phyloP scores from a whole-genome alignment of 2,329 filamentous ascomycete species.

The Huntiella bhutanensis region DNA sequence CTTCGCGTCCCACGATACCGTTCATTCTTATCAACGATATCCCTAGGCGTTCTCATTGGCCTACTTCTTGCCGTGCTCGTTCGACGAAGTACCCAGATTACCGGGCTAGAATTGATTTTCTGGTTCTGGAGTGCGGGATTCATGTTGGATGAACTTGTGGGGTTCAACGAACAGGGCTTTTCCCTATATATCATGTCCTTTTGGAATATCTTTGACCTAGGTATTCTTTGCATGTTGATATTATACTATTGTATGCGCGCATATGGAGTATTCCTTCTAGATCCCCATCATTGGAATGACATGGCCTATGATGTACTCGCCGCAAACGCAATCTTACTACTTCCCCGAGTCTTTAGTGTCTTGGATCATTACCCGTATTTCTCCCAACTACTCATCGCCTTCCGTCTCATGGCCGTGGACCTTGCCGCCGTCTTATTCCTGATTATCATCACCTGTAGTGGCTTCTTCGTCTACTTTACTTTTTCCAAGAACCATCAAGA shows the following conservation, averaged over 20 bases:
- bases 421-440: slow-evolving; percentile 68
- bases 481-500: slow-evolving; percentile 55
- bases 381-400: slow-evolving; percentile 82
- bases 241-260: slow-evolving; percentile 79
- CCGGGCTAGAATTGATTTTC: slow-evolving; percentile 68
- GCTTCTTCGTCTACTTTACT: slow-evolving; percentile 89
- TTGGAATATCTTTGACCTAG: slow-evolving; percentile 90
- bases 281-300: slow-evolving; percentile 54
- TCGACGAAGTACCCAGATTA: slow-evolving; percentile 61
- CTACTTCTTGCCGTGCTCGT: slow-evolving; percentile 70
- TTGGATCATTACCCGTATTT: slow-evolving; percentile 94
- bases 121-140: slow-evolving; percentile 98
- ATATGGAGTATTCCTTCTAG: slow-evolving; percentile 69
- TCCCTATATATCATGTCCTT: slow-evolving; percentile 94
- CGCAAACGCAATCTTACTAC: slow-evolving; percentile 71
- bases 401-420: slow-evolving; percentile 84
- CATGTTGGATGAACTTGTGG: slow-evolving; percentile 89
- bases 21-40: slow-evolving; percentile 74
- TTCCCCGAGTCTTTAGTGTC: slow-evolving; percentile 80
- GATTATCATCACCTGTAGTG: slow-evolving; percentile 74
- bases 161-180: slow-evolving; percentile 92
- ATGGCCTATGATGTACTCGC: slow-evolving; percentile 90
- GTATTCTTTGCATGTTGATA: slow-evolving; percentile 69
- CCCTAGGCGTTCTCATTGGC: slow-evolving; percentile 65
- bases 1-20: slow-evolving; percentile 81